phyloP scores from a whole-genome alignment of 305 asterid species.

The Fraxinus dipetala region DNA sequence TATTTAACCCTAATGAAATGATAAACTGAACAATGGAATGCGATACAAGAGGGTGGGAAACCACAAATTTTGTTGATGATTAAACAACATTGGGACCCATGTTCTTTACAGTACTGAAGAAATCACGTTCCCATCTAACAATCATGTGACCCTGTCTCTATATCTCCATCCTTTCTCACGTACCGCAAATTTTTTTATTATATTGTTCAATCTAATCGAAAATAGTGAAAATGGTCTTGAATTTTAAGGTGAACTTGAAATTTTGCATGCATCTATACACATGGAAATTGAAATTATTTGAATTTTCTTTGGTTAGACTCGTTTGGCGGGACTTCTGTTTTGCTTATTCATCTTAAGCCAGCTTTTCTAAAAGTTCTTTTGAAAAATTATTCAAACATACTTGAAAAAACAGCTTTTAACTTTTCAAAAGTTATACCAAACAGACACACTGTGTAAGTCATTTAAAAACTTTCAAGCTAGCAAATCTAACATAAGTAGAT shows the following conservation, averaged over 20 bases:
- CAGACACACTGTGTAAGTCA: not conserved
- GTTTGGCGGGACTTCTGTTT: not conserved
- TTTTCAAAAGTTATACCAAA: not conserved
- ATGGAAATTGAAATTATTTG: not conserved
- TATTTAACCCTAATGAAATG: not conserved
- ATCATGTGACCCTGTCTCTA: constrained; percentile 11
- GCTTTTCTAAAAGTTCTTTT: not conserved
- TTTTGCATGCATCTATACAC: not conserved
- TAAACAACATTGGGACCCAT: constrained; percentile 6
- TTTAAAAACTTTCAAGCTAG: not conserved
- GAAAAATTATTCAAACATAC: not conserved
- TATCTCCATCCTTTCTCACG: not conserved
- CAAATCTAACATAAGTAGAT: not conserved
- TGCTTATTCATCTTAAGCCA: not conserved
- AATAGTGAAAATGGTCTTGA: not conserved
- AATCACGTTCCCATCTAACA: not conserved
- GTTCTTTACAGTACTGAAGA: not conserved
- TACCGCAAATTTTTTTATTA: not conserved
- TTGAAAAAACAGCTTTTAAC: not conserved
- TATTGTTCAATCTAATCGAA: not conserved
- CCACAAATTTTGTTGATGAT: not conserved
- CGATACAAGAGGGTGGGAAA: not conserved
- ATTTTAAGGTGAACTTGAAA: not conserved
- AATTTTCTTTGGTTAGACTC: not conserved
- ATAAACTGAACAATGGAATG: not conserved